Base-by-base conservation (phyloP, 2,329 filamentous ascomycete genomes). In the Pleomassaria siparia region DNA sequence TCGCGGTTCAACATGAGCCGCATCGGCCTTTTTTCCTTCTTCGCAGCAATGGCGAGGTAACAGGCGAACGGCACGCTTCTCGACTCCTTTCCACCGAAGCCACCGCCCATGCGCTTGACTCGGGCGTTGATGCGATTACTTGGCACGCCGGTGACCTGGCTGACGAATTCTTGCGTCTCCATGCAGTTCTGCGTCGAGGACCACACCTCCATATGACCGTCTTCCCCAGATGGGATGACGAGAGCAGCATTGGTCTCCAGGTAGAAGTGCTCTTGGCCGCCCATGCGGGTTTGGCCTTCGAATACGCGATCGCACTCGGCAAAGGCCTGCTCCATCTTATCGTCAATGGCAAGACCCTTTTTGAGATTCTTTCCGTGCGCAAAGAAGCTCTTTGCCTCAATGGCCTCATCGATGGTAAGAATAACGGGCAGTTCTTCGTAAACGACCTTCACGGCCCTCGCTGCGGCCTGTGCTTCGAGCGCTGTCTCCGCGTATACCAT, bases 191-290 rank as follows among this genome's bases (percentile, higher is more conserved):
- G 69, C 0, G 69, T 72, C 2, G 69, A 72, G 2, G 69, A 71
- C 69, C 69, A 96, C 8, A 99, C 83, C 63, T 97, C 92, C 80
- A 97, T 91, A 63, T 92, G 90, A 0, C 91, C 91, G 69, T 96
- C 90, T 70, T 96, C 92, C 0, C 82, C 83, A 62, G 95, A 95
- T 0, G 92, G 92, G 42, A 96, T 84, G 0, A 83, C 89, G 2
- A 96, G 72, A 36, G 86, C 87, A 1, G 89, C 91, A 54, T 96
- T 87, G 0, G 92, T 96, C 71, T 97, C 92, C 1, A 97, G 80
- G 60, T 97, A 97, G 67, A 97, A 97, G 65, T 97, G 92, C 67
- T 97, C 92, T 65, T 99, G 94, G 0, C 92, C 94, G 42, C 92
- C 92, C 80, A 97, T 95, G 44, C 91, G 80, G 1, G 86, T 82